Conservation (phyloP, 345 rosid genomes). For the Triadica sebifera region DNA sequence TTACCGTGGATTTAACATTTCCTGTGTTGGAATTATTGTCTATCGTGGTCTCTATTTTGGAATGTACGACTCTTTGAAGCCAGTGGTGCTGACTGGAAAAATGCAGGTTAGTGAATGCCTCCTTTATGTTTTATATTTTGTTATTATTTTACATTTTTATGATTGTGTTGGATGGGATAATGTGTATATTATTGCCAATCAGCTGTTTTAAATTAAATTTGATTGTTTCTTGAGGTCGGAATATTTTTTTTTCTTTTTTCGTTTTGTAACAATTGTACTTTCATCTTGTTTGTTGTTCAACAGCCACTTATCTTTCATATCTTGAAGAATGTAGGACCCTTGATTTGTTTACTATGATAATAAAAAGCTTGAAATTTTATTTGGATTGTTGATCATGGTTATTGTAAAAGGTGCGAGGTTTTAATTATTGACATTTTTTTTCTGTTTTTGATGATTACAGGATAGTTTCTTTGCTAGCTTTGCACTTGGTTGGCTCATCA, state of each 20-base stretch:
- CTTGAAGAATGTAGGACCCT: not conserved
- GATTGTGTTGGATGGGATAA: not conserved
- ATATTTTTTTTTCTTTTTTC: too few species aligned
- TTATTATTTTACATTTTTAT: not conserved
- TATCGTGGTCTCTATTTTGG: too few species aligned
- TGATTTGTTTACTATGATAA: not conserved
- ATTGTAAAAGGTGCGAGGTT: not conserved
- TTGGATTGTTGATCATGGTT: not conserved
- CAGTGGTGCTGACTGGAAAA: conserved; percentile 21
- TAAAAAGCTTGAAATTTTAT: not conserved
- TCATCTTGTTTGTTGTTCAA: not conserved
- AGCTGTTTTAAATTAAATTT: not conserved
- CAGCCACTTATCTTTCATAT: not conserved
- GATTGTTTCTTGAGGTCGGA: not conserved
- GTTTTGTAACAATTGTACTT: not conserved
- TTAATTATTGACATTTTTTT: not conserved
- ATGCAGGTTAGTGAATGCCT: conserved; percentile 21
- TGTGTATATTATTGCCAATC: too few species aligned
- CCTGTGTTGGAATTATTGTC: too few species aligned
- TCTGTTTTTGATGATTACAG: conserved; percentile 16
- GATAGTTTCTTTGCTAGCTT: conserved; percentile 38
- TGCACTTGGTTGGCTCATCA: conserved; percentile 36
- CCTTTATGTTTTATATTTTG: not conserved
- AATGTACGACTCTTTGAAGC: too few species aligned
- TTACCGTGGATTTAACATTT: too few species aligned